Base-by-base conservation (phyloP, 2,329 filamentous ascomycete genomes). In the Hypoxylon sp. region DNA sequence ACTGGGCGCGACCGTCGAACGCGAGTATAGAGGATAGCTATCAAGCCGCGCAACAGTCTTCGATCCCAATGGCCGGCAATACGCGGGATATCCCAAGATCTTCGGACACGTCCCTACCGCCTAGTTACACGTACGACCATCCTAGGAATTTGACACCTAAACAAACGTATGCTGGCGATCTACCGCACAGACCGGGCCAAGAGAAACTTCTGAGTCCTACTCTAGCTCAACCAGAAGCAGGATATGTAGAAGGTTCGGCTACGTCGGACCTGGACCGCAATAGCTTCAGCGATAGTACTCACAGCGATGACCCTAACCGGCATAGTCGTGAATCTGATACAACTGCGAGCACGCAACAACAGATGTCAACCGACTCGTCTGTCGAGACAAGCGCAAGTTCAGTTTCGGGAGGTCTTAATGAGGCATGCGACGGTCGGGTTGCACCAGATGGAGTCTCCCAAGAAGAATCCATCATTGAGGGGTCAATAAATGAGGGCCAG, bases 381-480 rank as follows among this genome's bases (percentile, higher is more conserved):
- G 81, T 81, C 7, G 81, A 82, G 44, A 87, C 85, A 5, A 88
- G 85, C 70, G 81, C 82, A 40, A 88, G 85, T 74, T 87, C 85
- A 3, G 71, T 86, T 28, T 87, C 83, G 7, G 84, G 73, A 6
- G 72, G 83, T 12, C 75, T 78, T 51, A 83, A 83, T 51, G 85
- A 87, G 67, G 77, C 73, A 46, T 76, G 76, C 11, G 84, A 85
- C 36, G 79, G 77, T 67, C 79, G 76, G 50, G 70, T 75, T 45
- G 69, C 72, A 24, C 78, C 79, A 24, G 80, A 78, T 30, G 79
- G 80, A 60, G 79, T 77, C n/a, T 87, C 84, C 7, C 79, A 81
- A 1, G 81, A 81, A 59, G 85, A 84, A 71, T 87, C 85, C 5
- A 72, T 85, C 28, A 77, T 82, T 24, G 83, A 85, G 42, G 82